Conservation (phyloP, 108 stramenopile species). For the Nitzschia sp. region DNA sequence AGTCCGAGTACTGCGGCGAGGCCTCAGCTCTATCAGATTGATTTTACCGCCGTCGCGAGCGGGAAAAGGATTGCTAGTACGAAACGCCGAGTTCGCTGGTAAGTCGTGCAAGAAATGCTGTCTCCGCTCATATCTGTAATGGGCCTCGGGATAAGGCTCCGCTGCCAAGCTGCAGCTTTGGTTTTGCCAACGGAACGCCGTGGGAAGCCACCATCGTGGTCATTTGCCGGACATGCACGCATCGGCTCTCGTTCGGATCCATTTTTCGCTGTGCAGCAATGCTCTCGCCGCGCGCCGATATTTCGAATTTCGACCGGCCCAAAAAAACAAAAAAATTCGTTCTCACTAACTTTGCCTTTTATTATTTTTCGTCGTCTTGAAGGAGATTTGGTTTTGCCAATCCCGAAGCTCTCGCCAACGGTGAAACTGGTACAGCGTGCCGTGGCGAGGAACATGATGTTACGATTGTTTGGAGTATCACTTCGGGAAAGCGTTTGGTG, state of each 20-base stretch:
- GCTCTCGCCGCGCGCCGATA: conserved; percentile 3
- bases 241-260: neutral
- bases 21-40: conserved; percentile 79
- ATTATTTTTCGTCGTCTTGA: neutral
- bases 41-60: conserved; percentile 83
- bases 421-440: conserved; percentile 82
- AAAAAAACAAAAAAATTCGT: conserved; percentile 1
- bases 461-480: conserved; percentile 84
- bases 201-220: neutral
- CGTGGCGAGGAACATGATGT: conserved; percentile 93
- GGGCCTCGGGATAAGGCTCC: too few relatives aligned
- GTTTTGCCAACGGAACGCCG: too few relatives aligned
- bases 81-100: conserved; percentile 87
- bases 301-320: neutral
- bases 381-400: conserved; percentile 93
- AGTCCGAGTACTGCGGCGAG: conserved; percentile 7
- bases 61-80: conserved; percentile 86
- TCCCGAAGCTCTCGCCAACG: conserved; percentile 74
- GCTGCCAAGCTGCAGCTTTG: too few relatives aligned
- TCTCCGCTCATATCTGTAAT: too few relatives aligned
- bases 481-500: conserved; percentile 80
- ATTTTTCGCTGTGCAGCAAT: neutral
- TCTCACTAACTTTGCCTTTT: conserved; percentile 6
- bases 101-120: conserved; percentile 21
- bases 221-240: neutral